Base-by-base conservation (phyloP, 768 basidiomycete species). In the Amanita rimosa region DNA sequence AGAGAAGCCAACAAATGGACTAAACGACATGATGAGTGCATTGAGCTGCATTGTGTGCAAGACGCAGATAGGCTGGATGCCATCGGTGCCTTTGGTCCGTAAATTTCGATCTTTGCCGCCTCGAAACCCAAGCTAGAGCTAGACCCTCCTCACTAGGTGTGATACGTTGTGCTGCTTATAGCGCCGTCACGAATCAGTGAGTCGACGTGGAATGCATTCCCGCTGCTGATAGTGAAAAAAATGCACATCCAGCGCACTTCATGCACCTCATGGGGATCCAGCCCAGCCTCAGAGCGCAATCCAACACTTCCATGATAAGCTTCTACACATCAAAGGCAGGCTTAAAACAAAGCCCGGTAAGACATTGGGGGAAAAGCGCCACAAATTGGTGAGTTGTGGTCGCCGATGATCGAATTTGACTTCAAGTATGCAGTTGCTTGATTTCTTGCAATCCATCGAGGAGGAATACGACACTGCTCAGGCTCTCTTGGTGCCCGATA, bases 241-340 rank as follows among this genome's bases (percentile, higher is more conserved):
- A 41, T 44, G 34, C 39, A 46, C 39, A 26, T 5, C 14, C 47
- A 75, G 74, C 14, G 62, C 71, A 17, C 65, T 75, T 17, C 67
- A 76, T 58, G 64, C 70, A 45, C 76, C 79, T 3, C 49, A 66
- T 40, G 73, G 66, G 36, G 72, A 81, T 55, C 64, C 73, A 43
- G 67, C 63, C 13, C 57, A 62, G 17, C 57, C 63, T 3, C 56
- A 63, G 22, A 79, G 81, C 0, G 81, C 87, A 4, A 79, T 92
- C 22, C 75, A 78, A 50, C 92, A 95, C 59, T 95, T 94, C 60
- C 67, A 90, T 55, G 87, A 91, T 56, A 95, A 94, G 63, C 72
- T 95, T 29, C 62, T 94, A 22, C 75, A 79, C 49, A 85, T 95
- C 50, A 71, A 67, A 35, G 78, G 78, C 40, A 69, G 77, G 52